Conservation (phyloP, 768 basidiomycete genomes). For the Mycena vitilis region DNA sequence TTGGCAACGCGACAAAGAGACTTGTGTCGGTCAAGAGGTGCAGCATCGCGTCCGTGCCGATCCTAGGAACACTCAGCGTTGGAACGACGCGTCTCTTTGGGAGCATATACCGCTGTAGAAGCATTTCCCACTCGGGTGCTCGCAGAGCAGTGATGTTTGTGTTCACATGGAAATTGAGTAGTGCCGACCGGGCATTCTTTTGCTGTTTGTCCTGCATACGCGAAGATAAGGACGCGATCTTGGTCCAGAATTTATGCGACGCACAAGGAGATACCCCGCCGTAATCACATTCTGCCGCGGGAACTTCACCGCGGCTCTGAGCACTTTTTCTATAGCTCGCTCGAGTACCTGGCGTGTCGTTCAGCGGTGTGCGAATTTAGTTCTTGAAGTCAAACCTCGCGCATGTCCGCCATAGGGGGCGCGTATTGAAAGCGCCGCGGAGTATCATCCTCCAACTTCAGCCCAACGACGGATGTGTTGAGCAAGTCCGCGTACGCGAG, state of each 20-base stretch:
- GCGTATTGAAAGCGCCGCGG: slow-evolving; percentile 42
- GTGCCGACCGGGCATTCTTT: slow-evolving; percentile 52
- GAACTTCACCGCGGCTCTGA: slow-evolving; percentile 46
- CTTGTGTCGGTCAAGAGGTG: slow-evolving; percentile 82
- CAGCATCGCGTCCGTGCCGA: slow-evolving; percentile 81
- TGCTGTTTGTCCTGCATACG: slow-evolving; percentile 47
- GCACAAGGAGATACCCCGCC: slow-evolving; percentile 70
- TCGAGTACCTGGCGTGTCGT: slow-evolving; percentile 64
- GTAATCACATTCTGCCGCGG: slow-evolving; percentile 71
- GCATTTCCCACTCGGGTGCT: slow-evolving; percentile 71
- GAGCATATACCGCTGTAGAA: slow-evolving; percentile 67
- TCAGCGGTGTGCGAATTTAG: not conserved
- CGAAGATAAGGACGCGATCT: slow-evolving; percentile 31
- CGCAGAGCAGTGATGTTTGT: slow-evolving; percentile 79
- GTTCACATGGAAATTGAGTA: slow-evolving; percentile 76
- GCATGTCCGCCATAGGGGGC: slow-evolving; percentile 62
- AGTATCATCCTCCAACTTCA: slow-evolving; percentile 38
- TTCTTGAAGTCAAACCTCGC: slow-evolving; percentile 44
- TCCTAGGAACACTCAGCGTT: slow-evolving; percentile 53
- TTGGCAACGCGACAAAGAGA: slow-evolving; percentile 82
- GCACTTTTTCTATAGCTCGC: slow-evolving; percentile 66
- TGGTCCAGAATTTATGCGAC: slow-evolving; percentile 32
- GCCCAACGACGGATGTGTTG: slow-evolving; percentile 59
- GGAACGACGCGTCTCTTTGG: not conserved
- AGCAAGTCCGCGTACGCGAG: slow-evolving; percentile 51